A percentile compares a stretch with the other conserved stretches of the same genome.
phyloP scores from a whole-genome alignment of 1,139 yeast genomes.

The Pichia cactophila region DNA sequence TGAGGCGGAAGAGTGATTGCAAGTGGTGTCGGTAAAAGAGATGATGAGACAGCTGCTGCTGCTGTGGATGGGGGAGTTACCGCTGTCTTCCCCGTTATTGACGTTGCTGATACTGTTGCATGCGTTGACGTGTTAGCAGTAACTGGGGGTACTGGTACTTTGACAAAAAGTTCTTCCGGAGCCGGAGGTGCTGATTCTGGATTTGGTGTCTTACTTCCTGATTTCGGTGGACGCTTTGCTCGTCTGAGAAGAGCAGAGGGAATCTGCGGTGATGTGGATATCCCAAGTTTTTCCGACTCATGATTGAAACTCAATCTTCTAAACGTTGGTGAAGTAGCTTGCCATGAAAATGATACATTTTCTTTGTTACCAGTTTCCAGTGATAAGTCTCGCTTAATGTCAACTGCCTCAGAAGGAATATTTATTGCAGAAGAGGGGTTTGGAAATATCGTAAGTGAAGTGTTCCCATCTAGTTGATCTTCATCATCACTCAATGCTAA shows the following conservation, averaged over 20 bases:
- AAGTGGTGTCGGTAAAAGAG: neutral
- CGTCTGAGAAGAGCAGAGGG: conserved; percentile 1
- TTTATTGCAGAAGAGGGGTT: neutral
- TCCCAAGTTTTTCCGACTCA: neutral
- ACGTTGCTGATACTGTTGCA: neutral
- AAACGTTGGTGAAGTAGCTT: neutral
- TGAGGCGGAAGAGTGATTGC: neutral
- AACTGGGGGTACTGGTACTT: neutral
- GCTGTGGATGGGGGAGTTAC: neutral
- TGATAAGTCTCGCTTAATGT: neutral
- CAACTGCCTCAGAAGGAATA: neutral
- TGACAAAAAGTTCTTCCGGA: neutral
- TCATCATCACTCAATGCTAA: neutral
- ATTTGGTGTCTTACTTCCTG: neutral
- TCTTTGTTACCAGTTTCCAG: neutral
- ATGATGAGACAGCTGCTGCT: neutral
- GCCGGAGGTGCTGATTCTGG: neutral
- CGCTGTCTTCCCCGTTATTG: no score
- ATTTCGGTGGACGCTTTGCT: neutral
- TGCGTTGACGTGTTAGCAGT: neutral
- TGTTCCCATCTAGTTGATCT: neutral
- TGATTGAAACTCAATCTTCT: neutral
- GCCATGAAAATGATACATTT: neutral
- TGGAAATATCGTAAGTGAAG: neutral
- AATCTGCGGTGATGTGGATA: neutral